These are phyloP conservation scores for Platismatia glauca DNA, from an alignment of 495 filamentous ascomycete species.

Conservation along the genomic window DNA sequence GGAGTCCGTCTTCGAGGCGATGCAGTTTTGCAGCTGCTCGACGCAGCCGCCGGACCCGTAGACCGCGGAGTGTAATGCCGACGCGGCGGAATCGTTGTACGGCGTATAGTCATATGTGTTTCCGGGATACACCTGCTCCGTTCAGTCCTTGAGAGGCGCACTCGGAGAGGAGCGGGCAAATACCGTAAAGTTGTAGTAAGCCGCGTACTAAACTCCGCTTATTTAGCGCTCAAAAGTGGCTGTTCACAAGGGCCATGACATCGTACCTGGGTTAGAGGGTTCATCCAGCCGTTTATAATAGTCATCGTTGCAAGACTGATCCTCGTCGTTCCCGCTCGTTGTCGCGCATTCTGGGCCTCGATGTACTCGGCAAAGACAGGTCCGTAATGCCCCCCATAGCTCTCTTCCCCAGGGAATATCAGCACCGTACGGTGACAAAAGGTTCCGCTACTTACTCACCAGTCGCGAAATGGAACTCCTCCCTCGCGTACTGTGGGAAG, in stretches of 20 bases:
- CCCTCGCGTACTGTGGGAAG: constrained; percentile 49
- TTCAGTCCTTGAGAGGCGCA: background rate
- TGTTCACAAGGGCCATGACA: background rate
- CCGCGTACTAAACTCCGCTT: background rate
- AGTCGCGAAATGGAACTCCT: constrained; percentile 12
- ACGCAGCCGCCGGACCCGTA: constrained; percentile 45
- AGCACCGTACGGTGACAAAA: background rate
- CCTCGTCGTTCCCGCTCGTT: constrained; percentile 17
- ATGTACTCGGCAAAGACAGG: constrained; percentile 57
- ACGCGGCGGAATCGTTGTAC: background rate
- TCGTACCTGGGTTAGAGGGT: constrained; percentile 39
- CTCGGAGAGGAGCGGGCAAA: background rate
- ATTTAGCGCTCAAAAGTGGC: background rate
- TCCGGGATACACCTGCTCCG: background rate
- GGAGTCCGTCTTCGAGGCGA: constrained; percentile 29
- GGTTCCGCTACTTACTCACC: constrained; percentile 28
- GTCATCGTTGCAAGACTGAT: constrained; percentile 36
- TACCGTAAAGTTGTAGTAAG: background rate
- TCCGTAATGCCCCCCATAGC: constrained; percentile 59
- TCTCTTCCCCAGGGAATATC: background rate
- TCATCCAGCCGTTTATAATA: constrained; percentile 52
- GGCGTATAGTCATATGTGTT: background rate
- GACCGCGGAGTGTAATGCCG: background rate
- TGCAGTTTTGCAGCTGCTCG: constrained; percentile 46
- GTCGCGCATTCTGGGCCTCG: constrained; percentile 52